These are phyloP conservation scores for Begonia loranthoides DNA, from an alignment of 306 rosid genomes.

Conservation along the genomic window DNA sequence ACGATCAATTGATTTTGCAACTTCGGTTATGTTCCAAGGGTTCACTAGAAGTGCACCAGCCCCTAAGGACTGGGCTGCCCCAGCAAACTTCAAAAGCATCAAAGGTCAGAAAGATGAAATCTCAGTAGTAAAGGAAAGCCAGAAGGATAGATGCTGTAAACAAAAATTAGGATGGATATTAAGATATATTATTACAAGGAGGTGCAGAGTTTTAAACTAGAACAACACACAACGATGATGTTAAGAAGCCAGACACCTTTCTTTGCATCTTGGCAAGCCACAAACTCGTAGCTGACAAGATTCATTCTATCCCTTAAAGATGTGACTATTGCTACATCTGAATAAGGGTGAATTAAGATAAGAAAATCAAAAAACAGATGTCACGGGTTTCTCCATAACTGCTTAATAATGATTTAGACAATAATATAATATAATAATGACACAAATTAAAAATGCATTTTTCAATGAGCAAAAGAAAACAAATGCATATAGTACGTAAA, in stretches of 20 bases:
- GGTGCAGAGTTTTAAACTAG: no score
- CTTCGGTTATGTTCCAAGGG: conserved; percentile 91
- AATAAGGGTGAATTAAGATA: conserved; percentile 8
- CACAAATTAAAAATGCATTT: no score
- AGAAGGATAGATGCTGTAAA: no score
- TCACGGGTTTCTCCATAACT: background rate
- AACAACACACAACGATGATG: no score
- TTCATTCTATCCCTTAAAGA: conserved; percentile 89
- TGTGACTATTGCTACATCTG: conserved; percentile 75
- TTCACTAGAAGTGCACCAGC: conserved; percentile 91
- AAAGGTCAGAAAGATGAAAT: conserved; percentile 5
- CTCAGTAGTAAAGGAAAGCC: no score
- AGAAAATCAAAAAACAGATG: conserved; percentile 3
- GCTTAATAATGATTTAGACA: background rate
- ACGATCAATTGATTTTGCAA: conserved; percentile 57
- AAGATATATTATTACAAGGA: no score
- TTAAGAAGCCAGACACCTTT: conserved; percentile 33
- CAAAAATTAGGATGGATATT: no score
- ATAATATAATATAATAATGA: no score
- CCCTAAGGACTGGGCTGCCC: conserved; percentile 97
- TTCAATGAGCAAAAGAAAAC: no score
- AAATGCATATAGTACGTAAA: no score
- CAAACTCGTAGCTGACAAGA: conserved; percentile 85
- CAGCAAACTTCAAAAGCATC: conserved; percentile 69
- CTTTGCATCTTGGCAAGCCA: conserved; percentile 80